Evolutionary conservation across 2,329 filamentous ascomycete species (phyloP), one percentile per base, ranked within the genome.

Genomic region (Aspergillus versicolor): DNA sequence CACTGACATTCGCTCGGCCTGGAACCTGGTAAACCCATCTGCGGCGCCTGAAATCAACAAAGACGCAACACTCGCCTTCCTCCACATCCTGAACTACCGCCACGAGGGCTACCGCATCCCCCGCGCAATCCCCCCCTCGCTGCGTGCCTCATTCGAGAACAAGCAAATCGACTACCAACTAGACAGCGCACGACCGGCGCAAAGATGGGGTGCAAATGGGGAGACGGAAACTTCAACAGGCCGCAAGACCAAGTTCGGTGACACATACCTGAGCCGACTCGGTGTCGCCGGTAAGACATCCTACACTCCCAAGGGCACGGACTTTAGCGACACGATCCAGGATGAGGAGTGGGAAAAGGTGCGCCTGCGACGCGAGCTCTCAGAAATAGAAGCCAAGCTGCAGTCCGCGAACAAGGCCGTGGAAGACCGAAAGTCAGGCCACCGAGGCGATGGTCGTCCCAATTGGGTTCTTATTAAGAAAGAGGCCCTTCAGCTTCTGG

Each of bases 341-440:
- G 93, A 95, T 24, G 86, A 87, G 68, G 94, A 99, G 72, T 97
- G 94, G 92, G 94, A 99, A 75, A 94, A 97, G 75, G 94, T 97
- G 44, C 85, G 92, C 53, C 82, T 99, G 63, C 93, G 95, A 82
- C 92, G 94, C 72, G 92, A 97, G 75, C 84, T 99, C 32, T 83
- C 86, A 22, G 93, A 97, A 66, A 80, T 99, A 27, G 92, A 99
- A 67, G 84, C 88, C 56, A 96, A 95, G 80, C 88, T 97, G 61
- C 86, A 88, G 37, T 88, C 89, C 57, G 88, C 96, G 1, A 92
- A 95, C 76, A 83, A 86, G 56, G 85, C 87, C 43, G 87, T 88
- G 0, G 84, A 89, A 66, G 83, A 84, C 59, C 81, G 85, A 56
- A 82, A 81, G 46, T 73, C 15, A n/a, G 51, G 81, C 73, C 67